These are phyloP conservation scores for Apocynum venetum DNA, from an alignment of 257 asterid species.

Conservation along the genomic window DNA sequence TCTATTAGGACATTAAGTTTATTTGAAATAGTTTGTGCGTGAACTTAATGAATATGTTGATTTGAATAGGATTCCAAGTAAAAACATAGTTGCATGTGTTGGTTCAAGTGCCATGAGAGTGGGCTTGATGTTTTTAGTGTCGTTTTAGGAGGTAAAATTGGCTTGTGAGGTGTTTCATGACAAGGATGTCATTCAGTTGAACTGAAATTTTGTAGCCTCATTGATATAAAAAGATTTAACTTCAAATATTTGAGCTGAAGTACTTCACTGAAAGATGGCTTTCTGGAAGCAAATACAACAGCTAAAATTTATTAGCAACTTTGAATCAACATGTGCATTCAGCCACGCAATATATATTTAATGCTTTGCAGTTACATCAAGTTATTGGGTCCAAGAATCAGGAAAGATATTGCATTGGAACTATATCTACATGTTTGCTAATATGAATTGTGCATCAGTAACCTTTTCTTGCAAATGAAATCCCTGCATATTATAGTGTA, in stretches of 20 bases:
- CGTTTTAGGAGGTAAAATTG: neutral
- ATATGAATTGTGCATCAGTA: neutral
- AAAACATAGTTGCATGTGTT: neutral
- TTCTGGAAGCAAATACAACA: neutral
- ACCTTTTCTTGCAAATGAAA: neutral
- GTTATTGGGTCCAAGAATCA: neutral
- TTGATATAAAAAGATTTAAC: too few relatives aligned
- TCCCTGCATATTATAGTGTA: neutral
- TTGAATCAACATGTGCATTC: neutral
- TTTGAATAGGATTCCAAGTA: neutral
- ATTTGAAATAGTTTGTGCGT: neutral
- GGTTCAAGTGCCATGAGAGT: neutral
- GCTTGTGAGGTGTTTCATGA: neutral
- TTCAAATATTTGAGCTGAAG: neutral
- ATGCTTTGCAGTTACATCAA: neutral
- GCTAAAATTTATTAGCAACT: neutral
- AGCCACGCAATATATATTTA: neutral
- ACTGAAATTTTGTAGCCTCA: neutral
- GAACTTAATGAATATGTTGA: neutral
- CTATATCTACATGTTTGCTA: neutral
- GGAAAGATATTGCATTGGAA: neutral
- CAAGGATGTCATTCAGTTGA: neutral
- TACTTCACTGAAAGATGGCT: neutral
- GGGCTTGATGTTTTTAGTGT: neutral
- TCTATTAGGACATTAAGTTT: neutral